Evolutionary conservation across 306 rosid species (phyloP), one percentile per base, ranked within the genome.

Genomic region (Dalbergia oliveri): DNA sequence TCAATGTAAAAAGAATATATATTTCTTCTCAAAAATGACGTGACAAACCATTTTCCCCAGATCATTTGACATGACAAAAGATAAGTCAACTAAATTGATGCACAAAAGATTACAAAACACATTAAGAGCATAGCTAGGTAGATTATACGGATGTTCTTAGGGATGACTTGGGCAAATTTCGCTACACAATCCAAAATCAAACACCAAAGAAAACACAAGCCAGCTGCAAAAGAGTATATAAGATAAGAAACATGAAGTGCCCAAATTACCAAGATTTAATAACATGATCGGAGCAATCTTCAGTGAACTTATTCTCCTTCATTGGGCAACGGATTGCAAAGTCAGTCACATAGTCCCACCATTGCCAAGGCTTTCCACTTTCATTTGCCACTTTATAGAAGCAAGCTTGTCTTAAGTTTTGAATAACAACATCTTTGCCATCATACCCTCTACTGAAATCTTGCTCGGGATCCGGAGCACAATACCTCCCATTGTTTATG

Each of bases 281-380:
- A 77, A 95, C 98, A 84, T 86, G 73, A 89, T 95, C 88, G 39
- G 99, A 90, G 83, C 99, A 95, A 3, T 90, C 98, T 80, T 88
- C 88, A 5, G 73, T 82, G 84, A 86, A 95, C 81, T 85, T 93
- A 3, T 89, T 84, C 77, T 86, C 88, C 75, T 72, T 93, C 99
- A 95, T 95, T 54, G 97, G 97, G 84, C 99, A 95, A 72, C 99
- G 99, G 37, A 95, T 93, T 16, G 97, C 83, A 75, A 95, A 95
- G 79, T 95, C 99, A 8, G 94, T 90, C 73, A 91, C 97, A 80
- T 93, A 95, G 85, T 93, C 96, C 99, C 99, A 95, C 99, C 99
- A 95, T 60, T 90, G 94, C 99, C 99, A 95, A 3, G 99, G 97
- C 79, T 66, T 95, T 84, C 97, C 96, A 84, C 93, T 89, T 84